These are phyloP conservation scores for Ophioceras dolichostomum DNA, from an alignment of 2,329 filamentous ascomycete genomes.

Conservation along the genomic window DNA sequence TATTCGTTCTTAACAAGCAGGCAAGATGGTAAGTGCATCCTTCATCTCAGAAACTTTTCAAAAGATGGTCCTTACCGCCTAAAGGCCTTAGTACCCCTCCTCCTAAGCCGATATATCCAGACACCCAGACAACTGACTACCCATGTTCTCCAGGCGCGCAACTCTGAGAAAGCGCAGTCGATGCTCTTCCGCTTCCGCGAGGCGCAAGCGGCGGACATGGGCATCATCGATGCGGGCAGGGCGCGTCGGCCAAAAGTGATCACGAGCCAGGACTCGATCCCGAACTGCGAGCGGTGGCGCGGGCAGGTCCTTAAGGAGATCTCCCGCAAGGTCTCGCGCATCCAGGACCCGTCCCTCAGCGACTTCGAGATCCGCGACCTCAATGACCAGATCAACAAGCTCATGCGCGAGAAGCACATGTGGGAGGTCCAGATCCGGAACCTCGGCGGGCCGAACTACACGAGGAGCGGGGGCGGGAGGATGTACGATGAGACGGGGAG, in stretches of 20 bases:
- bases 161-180: slow-evolving; percentile 96
- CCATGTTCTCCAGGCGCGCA: slow-evolving; percentile 59
- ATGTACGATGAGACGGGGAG: slow-evolving; percentile 63
- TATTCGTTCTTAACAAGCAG: too few species aligned
- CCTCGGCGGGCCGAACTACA: slow-evolving; percentile 94
- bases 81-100: too few species aligned
- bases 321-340: slow-evolving; percentile 88
- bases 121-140: too few species aligned
- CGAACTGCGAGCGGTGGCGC: slow-evolving; percentile 91
- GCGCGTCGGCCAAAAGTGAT: slow-evolving; percentile 85
- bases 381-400: slow-evolving; percentile 98
- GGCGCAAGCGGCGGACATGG: slow-evolving; percentile 88
- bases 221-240: slow-evolving; percentile 87
- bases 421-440: slow-evolving; percentile 97
- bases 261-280: slow-evolving; percentile 73
- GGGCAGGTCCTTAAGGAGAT: slow-evolving; percentile 96
- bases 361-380: slow-evolving; percentile 96
- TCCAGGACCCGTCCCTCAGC: slow-evolving; percentile 82
- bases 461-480: slow-evolving; percentile 53
- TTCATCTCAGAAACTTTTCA: slow-evolving; percentile 81
- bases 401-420: slow-evolving; percentile 98
- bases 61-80: too few species aligned
- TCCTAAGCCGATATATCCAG: too few species aligned
- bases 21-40: background rate
- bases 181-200: slow-evolving; percentile 99